Base-by-base conservation (phyloP, 192 early-diverging fungal species). In the Mortierella alpina region DNA sequence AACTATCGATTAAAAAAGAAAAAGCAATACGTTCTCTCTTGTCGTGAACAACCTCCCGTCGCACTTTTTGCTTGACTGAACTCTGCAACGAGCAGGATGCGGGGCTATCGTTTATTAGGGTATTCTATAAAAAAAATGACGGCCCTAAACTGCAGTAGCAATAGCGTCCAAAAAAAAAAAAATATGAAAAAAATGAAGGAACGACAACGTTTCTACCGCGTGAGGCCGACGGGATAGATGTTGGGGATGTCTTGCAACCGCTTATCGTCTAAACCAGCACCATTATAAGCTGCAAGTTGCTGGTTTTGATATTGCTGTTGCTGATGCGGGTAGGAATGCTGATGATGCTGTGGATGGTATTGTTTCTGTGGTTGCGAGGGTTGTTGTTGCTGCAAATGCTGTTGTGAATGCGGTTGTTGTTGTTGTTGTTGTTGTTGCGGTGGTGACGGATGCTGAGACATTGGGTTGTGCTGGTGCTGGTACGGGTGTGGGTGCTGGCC, bases 211-310 rank as follows among this genome's bases (percentile, higher is more conserved):
- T 20, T 65, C 59, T 68, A 68, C 61, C 65, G 70, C 57, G 59
- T 72, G 8, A 64, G 66, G 5, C 70, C 66, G 14, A 80, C 70
- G 13, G 77, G 77, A 59, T 80, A 80, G 39, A 80, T 62, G 44
- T 63, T 66, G 1, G 77, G 77, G 39, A 80, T 80, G 7, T 80
- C 77, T 48, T 80, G 77, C 20, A 80, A 53, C 52, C 74, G 69
- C 60, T 72, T 65, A 41, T 70, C 75, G 11, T 65, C 62, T 18
- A 79, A 41, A 54, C 62, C 70, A 7, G 53, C 49, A 44, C 5
- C 45, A 66, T 73, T 67, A 23, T 31, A 61, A 23, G 51, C 14
- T 65, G 53, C n/a, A 22, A 61, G 58, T 44, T 51, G 68, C 47
- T 73, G 63, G n/a, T 57, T 53, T 10, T 66, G 46, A 12, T 72